Conservation (phyloP, 2,329 filamentous ascomycete species). For the Penicillium sp. region DNA sequence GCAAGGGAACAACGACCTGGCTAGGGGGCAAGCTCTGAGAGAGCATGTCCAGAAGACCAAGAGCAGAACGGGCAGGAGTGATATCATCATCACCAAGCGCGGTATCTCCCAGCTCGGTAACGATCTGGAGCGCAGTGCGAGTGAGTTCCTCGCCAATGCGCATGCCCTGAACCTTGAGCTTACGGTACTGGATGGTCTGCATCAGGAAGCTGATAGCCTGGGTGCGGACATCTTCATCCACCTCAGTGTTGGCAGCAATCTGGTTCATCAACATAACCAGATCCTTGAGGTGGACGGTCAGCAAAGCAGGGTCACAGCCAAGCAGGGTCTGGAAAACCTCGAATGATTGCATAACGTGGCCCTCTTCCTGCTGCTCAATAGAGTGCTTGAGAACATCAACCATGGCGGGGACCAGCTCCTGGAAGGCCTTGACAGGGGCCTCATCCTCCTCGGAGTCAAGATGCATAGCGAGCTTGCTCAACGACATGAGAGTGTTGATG, state of each 20-base stretch:
- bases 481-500: slow-evolving; percentile 88
- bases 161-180: slow-evolving; percentile 91
- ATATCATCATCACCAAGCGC: slow-evolving; percentile 75
- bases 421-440: slow-evolving; percentile 70
- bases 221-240: slow-evolving; percentile 80
- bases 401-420: slow-evolving; percentile 80
- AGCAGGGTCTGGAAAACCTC: slow-evolving; percentile 97
- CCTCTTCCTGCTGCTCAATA: slow-evolving; percentile 77
- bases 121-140: slow-evolving; percentile 80
- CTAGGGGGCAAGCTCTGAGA: slow-evolving; percentile 85
- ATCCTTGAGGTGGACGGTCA: slow-evolving; percentile 83
- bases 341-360: slow-evolving; percentile 84
- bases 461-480: slow-evolving; percentile 83
- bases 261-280: slow-evolving; percentile 93
- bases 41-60: slow-evolving; percentile 85
- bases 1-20: slow-evolving; percentile 88
- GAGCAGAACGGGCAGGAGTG: slow-evolving; percentile 78
- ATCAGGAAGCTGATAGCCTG: slow-evolving; percentile 93
- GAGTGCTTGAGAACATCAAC: slow-evolving; percentile 84
- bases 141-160: slow-evolving; percentile 85
- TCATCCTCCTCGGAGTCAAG: slow-evolving; percentile 84
- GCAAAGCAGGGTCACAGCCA: slow-evolving; percentile 79
- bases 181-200: slow-evolving; percentile 86
- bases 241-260: slow-evolving; percentile 70
- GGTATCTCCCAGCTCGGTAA: slow-evolving; percentile 76